Percentiles rank a stretch among this genome's conserved stretches.
Conservation (phyloP, 805 yeast genomes). For the Starmerella potacharoeniae region DNA sequence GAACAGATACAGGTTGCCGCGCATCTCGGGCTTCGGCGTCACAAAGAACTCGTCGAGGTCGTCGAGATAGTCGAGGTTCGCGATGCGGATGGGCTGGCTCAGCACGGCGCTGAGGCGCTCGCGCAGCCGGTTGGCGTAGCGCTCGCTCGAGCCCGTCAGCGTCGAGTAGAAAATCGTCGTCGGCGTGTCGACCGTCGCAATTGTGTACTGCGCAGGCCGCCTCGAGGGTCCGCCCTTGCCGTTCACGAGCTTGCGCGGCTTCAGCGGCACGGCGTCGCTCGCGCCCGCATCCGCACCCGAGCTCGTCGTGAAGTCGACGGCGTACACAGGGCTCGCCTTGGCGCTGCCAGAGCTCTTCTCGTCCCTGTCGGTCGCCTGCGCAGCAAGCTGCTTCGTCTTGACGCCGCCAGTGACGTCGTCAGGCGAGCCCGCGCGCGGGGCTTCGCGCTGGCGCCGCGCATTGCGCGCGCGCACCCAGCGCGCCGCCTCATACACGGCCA, state of each 20-base stretch:
- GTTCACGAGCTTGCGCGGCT: conserved; percentile 10
- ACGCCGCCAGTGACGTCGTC: not conserved
- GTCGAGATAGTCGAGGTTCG: conserved; percentile 69
- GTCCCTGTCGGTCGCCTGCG: not conserved
- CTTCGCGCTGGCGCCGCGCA: not conserved
- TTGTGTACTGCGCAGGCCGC: not conserved
- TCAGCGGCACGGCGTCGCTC: conserved; percentile 1
- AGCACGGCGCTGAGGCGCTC: conserved; percentile 29
- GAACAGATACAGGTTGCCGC: conserved; percentile 42
- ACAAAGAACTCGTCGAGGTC: conserved; percentile 77
- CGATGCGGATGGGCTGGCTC: conserved; percentile 38
- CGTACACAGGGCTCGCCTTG: conserved; percentile 1
- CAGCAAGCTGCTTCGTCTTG: not conserved
- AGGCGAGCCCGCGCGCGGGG: not conserved
- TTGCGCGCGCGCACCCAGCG: not conserved
- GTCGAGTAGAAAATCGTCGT: conserved; percentile 59
- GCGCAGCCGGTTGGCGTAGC: conserved; percentile 47
- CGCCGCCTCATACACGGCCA: not conserved
- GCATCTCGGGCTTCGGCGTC: conserved; percentile 36
- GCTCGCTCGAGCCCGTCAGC: conserved; percentile 68
- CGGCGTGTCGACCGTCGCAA: conserved; percentile 7
- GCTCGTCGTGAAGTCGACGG: conserved; percentile 17
- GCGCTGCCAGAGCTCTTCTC: too few species aligned
- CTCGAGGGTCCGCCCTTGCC: not conserved
- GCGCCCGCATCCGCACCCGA: not conserved